A percentile compares a stretch with the other conserved stretches of the same genome.
Evolutionary conservation across 2,329 filamentous ascomycete species (phyloP).

Genomic region (Penicillium sp.): DNA sequence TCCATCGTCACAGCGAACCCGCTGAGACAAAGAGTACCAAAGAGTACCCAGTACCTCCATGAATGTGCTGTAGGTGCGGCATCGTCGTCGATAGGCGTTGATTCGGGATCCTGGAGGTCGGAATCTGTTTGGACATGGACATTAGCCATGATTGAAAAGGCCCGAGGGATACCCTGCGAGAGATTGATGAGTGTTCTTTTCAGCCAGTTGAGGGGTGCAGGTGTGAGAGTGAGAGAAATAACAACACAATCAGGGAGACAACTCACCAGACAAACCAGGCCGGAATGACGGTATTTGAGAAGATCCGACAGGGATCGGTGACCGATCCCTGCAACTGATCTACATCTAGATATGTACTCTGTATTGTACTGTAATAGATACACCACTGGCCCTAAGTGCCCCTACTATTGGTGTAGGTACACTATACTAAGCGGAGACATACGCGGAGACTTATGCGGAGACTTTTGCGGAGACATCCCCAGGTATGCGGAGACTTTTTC

Average conservation of each 20-base stretch:
- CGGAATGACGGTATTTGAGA: neutral
- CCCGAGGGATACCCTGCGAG: neutral
- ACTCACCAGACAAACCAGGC: neutral
- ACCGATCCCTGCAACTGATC: neutral
- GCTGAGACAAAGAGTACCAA: slow-evolving; percentile 15
- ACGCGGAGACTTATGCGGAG: neutral
- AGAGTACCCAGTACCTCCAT: slow-evolving; percentile 10
- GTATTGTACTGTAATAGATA: neutral
- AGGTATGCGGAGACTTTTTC: neutral
- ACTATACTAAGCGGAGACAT: neutral
- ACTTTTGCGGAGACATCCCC: neutral
- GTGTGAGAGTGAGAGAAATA: neutral
- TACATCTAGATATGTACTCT: neutral
- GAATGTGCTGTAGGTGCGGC: neutral
- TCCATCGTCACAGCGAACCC: slow-evolving; percentile 18
- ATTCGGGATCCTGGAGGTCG: neutral
- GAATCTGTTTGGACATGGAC: neutral
- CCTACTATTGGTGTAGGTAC: neutral
- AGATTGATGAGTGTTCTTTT: neutral
- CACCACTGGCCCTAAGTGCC: no score
- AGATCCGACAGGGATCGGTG: neutral
- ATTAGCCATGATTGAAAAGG: neutral
- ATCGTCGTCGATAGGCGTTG: neutral
- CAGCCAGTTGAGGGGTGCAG: neutral
- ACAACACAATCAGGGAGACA: neutral